A percentile compares a stretch with the other conserved stretches of the same genome.
These are phyloP conservation scores for Tephrocybe sp. DNA, from an alignment of 768 basidiomycete genomes.

Conservation along the genomic window DNA sequence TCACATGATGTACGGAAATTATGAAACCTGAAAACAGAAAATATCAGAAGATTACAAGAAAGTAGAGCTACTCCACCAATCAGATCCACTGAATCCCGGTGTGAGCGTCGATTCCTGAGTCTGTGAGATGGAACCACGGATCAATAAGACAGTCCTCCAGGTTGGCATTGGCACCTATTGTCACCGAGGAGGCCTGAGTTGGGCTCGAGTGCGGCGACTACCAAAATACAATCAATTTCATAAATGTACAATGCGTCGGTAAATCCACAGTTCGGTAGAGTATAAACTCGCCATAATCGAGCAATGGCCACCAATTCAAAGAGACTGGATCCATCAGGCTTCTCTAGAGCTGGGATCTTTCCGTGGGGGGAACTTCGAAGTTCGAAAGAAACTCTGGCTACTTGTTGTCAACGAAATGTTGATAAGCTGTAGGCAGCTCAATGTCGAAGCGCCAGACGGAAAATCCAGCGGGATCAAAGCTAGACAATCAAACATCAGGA, in stretches of 20 bases:
- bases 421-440: constrained; percentile 72
- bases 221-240: too few species aligned
- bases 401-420: constrained; percentile 65
- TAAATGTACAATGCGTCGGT: too few species aligned
- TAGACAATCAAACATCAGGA: constrained; percentile 28
- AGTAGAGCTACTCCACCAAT: too few species aligned
- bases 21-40: too few species aligned
- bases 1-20: too few species aligned
- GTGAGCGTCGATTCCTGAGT: constrained; percentile 55
- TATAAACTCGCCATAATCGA: constrained; percentile 76
- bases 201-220: constrained; percentile 77
- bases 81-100: too few species aligned
- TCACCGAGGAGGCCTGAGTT: constrained; percentile 78
- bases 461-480: constrained; percentile 88
- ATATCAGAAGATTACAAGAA: too few species aligned
- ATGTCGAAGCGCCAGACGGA: constrained; percentile 92
- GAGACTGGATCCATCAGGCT: constrained; percentile 73
- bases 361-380: constrained; percentile 78
- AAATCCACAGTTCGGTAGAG: too few species aligned
- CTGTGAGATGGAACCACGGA: constrained; percentile 81
- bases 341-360: constrained; percentile 85
- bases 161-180: too few species aligned
- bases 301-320: constrained; percentile 82
- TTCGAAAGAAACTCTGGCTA: constrained; percentile 68
- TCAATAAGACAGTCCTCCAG: constrained; percentile 77